phyloP scores from a whole-genome alignment of 371 early-diverging fungal species.

The Apophysomyces elegans region DNA sequence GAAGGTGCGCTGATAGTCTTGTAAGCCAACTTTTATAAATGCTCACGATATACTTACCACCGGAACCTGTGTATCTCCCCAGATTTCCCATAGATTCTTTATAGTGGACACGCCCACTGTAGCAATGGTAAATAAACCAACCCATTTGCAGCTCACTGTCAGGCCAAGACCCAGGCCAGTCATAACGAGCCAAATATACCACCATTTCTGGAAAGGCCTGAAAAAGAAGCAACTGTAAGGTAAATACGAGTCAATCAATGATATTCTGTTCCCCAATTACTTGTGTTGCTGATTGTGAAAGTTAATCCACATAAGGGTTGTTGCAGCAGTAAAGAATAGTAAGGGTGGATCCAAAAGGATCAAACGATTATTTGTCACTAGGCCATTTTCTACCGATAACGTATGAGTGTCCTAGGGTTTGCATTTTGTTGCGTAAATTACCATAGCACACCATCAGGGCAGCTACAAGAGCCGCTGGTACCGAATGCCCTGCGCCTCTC shows the following conservation, averaged over 20 bases:
- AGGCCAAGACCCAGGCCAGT: slow-evolving; percentile 79
- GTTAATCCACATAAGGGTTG: slow-evolving; percentile 79
- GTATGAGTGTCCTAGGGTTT: neutral
- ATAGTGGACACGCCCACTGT: slow-evolving; percentile 85
- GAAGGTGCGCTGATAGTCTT: slow-evolving; percentile 54
- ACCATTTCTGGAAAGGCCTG: slow-evolving; percentile 7
- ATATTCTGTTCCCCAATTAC: slow-evolving; percentile 31
- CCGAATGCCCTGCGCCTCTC: slow-evolving; percentile 48
- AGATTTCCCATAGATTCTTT: slow-evolving; percentile 90
- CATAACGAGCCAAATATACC: slow-evolving; percentile 67
- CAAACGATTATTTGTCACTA: slow-evolving; percentile 87
- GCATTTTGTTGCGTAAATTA: slow-evolving; percentile 13
- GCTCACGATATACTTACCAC: slow-evolving; percentile 34
- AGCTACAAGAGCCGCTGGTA: slow-evolving; percentile 44
- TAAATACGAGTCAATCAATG: neutral
- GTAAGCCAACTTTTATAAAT: slow-evolving; percentile 4
- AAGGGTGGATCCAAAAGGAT: slow-evolving; percentile 91
- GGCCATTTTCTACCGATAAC: slow-evolving; percentile 64
- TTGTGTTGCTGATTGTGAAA: slow-evolving; percentile 73
- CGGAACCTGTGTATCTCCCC: slow-evolving; percentile 73
- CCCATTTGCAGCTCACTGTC: slow-evolving; percentile 83
- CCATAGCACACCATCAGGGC: slow-evolving; percentile 55
- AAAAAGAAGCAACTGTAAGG: neutral
- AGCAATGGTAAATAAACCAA: slow-evolving; percentile 89
- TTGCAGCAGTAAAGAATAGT: slow-evolving; percentile 78